Base-by-base conservation (phyloP, 2,329 filamentous ascomycete species). In the Dactylellina drechsleri region DNA sequence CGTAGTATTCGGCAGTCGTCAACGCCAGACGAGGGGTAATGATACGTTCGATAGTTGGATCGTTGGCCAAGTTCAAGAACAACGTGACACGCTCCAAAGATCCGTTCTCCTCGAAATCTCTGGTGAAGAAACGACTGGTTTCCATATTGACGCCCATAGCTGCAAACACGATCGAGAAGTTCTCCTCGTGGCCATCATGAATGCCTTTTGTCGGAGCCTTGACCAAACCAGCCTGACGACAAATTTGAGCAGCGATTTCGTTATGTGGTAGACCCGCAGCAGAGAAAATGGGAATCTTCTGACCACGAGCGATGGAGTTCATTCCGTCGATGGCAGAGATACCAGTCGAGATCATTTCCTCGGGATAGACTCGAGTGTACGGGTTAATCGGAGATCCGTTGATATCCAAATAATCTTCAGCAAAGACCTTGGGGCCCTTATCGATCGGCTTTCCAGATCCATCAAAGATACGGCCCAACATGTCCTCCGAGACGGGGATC, bases 71-170 rank as follows among this genome's bases (percentile, higher is more conserved):
- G 86, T 99, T 99, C 82, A 99, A 87, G 91, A 99, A 99, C 76
- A 99, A 86, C 6, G 96, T 98, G 79, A 92, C 90, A 84, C 95
- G 92, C 85, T 97, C 95, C 90, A 99, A 89, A 84, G 92, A 96
- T 79, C 96, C 96, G 84, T 99, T 99, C 87, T 99, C 93, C 84
- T 99, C 95, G 81, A 99, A 99, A 81, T 99, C 95, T 78, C 92
- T 89, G 43, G 94, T 98, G 86, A 99, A 99, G 88, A 99, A 99
- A 80, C 95, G 91, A 80, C 91, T 92, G 36, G 95, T 99, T 83
- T 99, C 95, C 90, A 99, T 89, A 86, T 99, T 99, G 80, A 99
- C 95, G 93, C 95, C 95, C 95, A 99, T 99, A 81, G 95, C 95
- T 82, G 92, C 96, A 82, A 99, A 99, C 70, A 99, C 95, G 81